Percentiles rank a stretch among this genome's conserved stretches.
Conservation (phyloP, 2,329 filamentous ascomycete species). For the Microdochium nivale region DNA sequence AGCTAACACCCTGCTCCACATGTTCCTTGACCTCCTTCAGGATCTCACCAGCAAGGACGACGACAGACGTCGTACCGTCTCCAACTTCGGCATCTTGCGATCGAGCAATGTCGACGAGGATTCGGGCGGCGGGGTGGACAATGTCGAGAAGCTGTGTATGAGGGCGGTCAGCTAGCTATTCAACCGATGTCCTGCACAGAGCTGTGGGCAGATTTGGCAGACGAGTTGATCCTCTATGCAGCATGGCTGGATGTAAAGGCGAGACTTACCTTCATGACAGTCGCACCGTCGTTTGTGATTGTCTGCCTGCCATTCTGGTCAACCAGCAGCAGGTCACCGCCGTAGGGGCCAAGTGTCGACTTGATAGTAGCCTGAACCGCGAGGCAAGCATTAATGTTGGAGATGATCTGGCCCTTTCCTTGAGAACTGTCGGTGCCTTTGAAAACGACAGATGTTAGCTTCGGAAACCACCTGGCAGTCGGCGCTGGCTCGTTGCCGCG, state of each 20-base stretch:
- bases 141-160: constrained; percentile 88
- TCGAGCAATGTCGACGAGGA: constrained; percentile 95
- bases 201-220: no score
- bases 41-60: constrained; percentile 95
- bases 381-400: constrained; percentile 97
- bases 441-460: constrained; percentile 12
- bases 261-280: constrained; percentile 83
- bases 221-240: no score
- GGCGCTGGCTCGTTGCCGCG: background rate
- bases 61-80: constrained; percentile 94
- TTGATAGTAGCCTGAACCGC: constrained; percentile 95
- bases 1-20: constrained; percentile 93
- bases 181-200: background rate
- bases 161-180: constrained; percentile 2
- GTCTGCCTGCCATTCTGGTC: constrained; percentile 94
- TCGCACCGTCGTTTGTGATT: constrained; percentile 98
- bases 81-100: constrained; percentile 99
- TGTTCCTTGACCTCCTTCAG: constrained; percentile 94
- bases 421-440: constrained; percentile 94
- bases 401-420: constrained; percentile 91
- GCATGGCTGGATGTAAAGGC: background rate
- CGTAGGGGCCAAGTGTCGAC: constrained; percentile 91
- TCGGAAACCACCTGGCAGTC: background rate
- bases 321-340: constrained; percentile 90
- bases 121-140: constrained; percentile 91